Base-by-base conservation (phyloP, 148 eudicot species). In the Vaccinium vitisidaea region DNA sequence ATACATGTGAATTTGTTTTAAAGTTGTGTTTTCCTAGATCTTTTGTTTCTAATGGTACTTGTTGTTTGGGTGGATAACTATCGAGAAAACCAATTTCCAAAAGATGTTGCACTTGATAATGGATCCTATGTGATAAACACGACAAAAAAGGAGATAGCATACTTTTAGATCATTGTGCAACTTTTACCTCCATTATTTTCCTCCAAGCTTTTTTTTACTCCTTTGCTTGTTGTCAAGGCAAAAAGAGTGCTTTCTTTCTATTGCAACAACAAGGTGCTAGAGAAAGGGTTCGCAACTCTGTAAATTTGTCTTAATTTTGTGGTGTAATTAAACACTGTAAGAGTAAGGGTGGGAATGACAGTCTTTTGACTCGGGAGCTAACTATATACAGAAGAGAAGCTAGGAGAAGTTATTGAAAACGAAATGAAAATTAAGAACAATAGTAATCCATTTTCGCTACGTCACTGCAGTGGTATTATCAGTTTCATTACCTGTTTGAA, bases 401-500 rank as follows among this genome's bases (percentile, higher is more conserved):
- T 5, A 43, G 5, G 46, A 5, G 46, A 43, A 43, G 46, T 43
- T 43, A 5, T 4, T 43, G 46, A 43, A 43, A 43, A 43, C 6
- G 46, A 43, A 43, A 43, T 43, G 46, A 43, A 43, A 43, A n/a
- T n/a, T n/a, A n/a, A 39, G 4, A 5, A 39, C 43, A 39, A 5
- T 39, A 39, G 43, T 39, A 39, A 39, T 39, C 43, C 43, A 39
- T 39, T 39, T 39, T 39, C 43, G 36, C 39, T 36, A 36, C 3
- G 27, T 59, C 59, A 23, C 59, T 25, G 14, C 52, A 23, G 13
- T 48, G 52, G 14, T 77, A 19, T 27, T 3, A 56, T 25, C 53
- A 54, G 54, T 67, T 83, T 74, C 76, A 53, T 63, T 59, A 76
- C 19, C 39, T 76, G 36, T 71, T 63, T 36, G 76, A 81, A 83